Evolutionary conservation across 2,329 filamentous ascomycete genomes (phyloP).

Genomic region (Aureobasidium sp.): DNA sequence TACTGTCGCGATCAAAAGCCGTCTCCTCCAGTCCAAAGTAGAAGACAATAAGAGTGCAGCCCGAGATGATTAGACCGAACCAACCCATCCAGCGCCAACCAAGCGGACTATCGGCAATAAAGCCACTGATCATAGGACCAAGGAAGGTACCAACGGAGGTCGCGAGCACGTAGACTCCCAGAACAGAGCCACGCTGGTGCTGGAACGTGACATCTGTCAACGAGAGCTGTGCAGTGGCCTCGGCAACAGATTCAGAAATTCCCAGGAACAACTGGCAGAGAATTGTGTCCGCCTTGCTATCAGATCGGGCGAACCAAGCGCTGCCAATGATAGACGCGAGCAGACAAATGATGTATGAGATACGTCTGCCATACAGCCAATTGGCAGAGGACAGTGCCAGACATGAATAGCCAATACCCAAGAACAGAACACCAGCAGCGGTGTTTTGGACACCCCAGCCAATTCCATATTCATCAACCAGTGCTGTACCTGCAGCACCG

Average conservation of each 20-base stretch:
- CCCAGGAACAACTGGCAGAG: constrained; percentile 53
- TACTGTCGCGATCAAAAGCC: constrained; percentile 32
- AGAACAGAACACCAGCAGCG: constrained; percentile 50
- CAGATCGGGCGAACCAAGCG: constrained; percentile 47
- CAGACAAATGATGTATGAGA: constrained; percentile 50
- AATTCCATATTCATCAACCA: constrained; percentile 46
- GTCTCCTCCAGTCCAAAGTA: constrained; percentile 51
- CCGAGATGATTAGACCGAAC: constrained; percentile 45
- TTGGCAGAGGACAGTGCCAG: constrained; percentile 48
- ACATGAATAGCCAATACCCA: constrained; percentile 51
- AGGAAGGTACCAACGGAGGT: constrained; percentile 52
- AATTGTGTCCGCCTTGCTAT: constrained; percentile 41
- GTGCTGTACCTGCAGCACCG: constrained; percentile 45
- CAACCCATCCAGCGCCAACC: constrained; percentile 53
- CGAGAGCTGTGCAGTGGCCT: constrained; percentile 52
- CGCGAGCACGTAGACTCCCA: constrained; percentile 50
- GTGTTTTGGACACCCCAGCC: constrained; percentile 48
- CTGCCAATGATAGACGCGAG: constrained; percentile 44
- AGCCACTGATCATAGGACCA: constrained; percentile 48
- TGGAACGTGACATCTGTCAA: constrained; percentile 53
- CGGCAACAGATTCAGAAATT: constrained; percentile 50
- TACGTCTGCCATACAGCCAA: constrained; percentile 48
- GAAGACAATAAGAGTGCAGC: constrained; percentile 41
- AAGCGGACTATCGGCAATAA: constrained; percentile 40
- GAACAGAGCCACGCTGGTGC: constrained; percentile 48